These are phyloP conservation scores for Epicoccum nigrum DNA, from an alignment of 2,329 filamentous ascomycete genomes.

Conservation along the genomic window DNA sequence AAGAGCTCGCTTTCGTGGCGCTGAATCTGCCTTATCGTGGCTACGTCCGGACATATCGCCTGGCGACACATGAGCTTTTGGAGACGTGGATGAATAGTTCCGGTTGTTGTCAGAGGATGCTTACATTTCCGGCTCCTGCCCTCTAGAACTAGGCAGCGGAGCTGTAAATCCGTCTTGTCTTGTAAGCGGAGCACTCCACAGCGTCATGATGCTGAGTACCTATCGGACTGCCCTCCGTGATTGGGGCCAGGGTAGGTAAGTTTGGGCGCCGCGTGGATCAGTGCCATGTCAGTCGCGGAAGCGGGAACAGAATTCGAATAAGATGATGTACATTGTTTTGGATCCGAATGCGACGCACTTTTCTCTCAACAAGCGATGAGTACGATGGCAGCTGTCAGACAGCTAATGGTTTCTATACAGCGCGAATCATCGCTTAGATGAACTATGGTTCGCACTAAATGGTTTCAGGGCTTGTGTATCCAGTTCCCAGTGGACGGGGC, in stretches of 20 bases:
- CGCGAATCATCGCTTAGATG: background rate
- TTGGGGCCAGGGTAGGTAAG: conserved; percentile 10
- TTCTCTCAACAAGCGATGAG: background rate
- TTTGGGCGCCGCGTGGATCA: conserved; percentile 18
- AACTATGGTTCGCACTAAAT: conserved; percentile 13
- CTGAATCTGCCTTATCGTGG: conserved; percentile 25
- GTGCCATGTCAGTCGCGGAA: conserved; percentile 16
- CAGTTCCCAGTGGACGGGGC: conserved; percentile 7
- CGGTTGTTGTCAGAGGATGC: conserved; percentile 12
- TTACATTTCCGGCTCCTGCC: conserved; percentile 2
- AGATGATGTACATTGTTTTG: conserved; percentile 2
- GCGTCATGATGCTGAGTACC: conserved; percentile 16
- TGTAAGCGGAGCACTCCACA: conserved; percentile 14
- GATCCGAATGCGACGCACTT: background rate
- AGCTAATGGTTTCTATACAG: background rate
- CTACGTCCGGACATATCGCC: conserved; percentile 16
- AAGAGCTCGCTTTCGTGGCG: conserved; percentile 36
- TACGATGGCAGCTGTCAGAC: conserved; percentile 1
- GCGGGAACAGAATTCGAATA: conserved; percentile 1
- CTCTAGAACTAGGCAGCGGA: conserved; percentile 10
- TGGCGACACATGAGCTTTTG: conserved; percentile 12
- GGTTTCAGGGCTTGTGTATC: background rate
- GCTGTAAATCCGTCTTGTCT: conserved; percentile 7
- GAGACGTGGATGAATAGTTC: conserved; percentile 8
- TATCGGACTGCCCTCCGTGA: conserved; percentile 20